Base-by-base conservation (phyloP, 345 rosid species). In the Rhizophora apiculata region DNA sequence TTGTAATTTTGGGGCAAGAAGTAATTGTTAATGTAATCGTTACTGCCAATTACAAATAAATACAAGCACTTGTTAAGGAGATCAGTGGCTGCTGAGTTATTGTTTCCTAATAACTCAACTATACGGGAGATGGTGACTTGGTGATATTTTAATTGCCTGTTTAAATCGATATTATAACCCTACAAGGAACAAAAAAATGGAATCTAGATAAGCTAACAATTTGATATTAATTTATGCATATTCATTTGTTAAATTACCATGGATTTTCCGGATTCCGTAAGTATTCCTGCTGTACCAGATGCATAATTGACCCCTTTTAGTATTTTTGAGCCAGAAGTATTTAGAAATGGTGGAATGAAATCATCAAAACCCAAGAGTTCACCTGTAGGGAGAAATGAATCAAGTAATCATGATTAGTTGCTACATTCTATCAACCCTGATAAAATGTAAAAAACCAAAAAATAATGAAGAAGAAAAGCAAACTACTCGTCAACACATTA, bases 21-120 rank as follows among this genome's bases (percentile, higher is more conserved):
- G 55, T 81, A 85, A 68, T 77, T 81, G 72, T 79, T 81, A 46
- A 85, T 70, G 76, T 79, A 85, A 20, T 85, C 88, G 37, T 82
- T 85, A 67, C 75, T 82, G 37, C 85, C 88, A 16, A 82, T 71
- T 6, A 24, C 72, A 6, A 79, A 54, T 0, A 79, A 46, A 64
- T 81, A 79, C 22, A 85, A 72, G 69, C 86, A 81, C 31, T 72
- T 69, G 29, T 65, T 69, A 2, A 85, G 66, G 29, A 65, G 66
- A 53, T 59, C 0, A 1, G 3, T 0, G 3, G 84, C 78, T 3
- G 84, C 76, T 2, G 34, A 32, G 0, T 67, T 39, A 2, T 6
- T 3, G 22, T 51, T 68, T 43, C 79, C 76, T 3, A 74, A 34
- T 1, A 70, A 0, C 15, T 24, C 37, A 46, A 32, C 56, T 8